phyloP scores from a whole-genome alignment of 2,329 filamentous ascomycete genomes.

The Epichloe baconii region DNA sequence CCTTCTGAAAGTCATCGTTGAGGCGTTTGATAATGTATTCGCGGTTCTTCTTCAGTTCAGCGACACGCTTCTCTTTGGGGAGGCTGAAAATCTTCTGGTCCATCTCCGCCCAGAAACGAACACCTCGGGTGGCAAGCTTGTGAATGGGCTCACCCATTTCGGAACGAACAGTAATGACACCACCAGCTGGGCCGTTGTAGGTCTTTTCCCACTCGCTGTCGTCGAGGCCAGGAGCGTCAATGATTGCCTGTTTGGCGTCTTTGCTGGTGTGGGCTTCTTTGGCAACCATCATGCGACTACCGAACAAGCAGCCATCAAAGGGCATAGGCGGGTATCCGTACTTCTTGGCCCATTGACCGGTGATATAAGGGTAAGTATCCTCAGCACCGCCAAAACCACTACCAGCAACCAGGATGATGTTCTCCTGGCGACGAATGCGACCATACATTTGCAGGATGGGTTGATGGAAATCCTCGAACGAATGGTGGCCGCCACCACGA shows the following conservation, averaged over 20 bases:
- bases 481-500: conserved; percentile 87
- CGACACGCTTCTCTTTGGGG: conserved; percentile 84
- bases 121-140: conserved; percentile 93
- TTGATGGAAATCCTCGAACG: conserved; percentile 89
- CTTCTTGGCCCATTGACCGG: conserved; percentile 74
- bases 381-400: conserved; percentile 85
- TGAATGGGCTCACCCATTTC: conserved; percentile 99
- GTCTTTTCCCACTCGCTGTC: conserved; percentile 84
- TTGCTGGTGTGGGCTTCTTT: conserved; percentile 84
- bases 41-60: conserved; percentile 77
- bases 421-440: conserved; percentile 71
- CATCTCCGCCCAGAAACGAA: conserved; percentile 97
- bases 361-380: conserved; percentile 86
- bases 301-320: conserved; percentile 83
- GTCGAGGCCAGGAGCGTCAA: conserved; percentile 69
- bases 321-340: conserved; percentile 88
- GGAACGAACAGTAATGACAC: conserved; percentile 89
- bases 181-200: conserved; percentile 81
- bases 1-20: conserved; percentile 93
- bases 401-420: conserved; percentile 79
- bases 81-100: conserved; percentile 95
- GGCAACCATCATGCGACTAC: conserved; percentile 87
- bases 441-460: conserved; percentile 86
- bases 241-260: conserved; percentile 80
- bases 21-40: conserved; percentile 91